Conservation (phyloP, 257 asterid species). For the Capsicum rhomboideum region DNA sequence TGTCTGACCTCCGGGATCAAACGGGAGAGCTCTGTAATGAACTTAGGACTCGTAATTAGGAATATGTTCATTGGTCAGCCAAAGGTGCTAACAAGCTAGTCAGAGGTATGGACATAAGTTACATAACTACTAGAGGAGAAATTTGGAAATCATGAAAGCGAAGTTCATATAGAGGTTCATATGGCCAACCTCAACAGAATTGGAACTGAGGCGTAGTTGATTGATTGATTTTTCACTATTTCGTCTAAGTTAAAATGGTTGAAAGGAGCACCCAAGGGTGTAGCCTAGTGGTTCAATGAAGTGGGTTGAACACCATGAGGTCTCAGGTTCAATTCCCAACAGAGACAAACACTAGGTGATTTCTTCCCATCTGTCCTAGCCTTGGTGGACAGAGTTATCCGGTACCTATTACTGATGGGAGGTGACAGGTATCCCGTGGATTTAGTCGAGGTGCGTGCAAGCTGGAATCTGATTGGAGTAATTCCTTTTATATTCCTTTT, state of each 20-base stretch:
- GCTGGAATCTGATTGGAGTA: too few species aligned
- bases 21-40: neutral
- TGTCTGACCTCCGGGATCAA: neutral
- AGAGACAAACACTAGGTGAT: too few species aligned
- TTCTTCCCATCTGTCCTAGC: too few species aligned
- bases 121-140: neutral
- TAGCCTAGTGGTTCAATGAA: too few species aligned
- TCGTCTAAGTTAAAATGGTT: neutral
- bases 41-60: neutral
- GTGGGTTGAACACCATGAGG: too few species aligned
- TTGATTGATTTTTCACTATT: neutral
- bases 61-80: neutral
- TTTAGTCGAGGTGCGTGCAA: too few species aligned
- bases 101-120: neutral
- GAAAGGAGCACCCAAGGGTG: too few species aligned
- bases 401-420: too few species aligned
- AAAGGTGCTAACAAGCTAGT: neutral
- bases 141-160: neutral
- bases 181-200: neutral
- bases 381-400: too few species aligned
- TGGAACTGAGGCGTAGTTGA: neutral
- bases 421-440: too few species aligned
- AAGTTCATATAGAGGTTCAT: neutral
- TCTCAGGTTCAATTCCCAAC: too few species aligned
- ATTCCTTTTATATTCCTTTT: too few species aligned